phyloP scores from a whole-genome alignment of 148 eudicot species.

The Rhododendron mucronatum region DNA sequence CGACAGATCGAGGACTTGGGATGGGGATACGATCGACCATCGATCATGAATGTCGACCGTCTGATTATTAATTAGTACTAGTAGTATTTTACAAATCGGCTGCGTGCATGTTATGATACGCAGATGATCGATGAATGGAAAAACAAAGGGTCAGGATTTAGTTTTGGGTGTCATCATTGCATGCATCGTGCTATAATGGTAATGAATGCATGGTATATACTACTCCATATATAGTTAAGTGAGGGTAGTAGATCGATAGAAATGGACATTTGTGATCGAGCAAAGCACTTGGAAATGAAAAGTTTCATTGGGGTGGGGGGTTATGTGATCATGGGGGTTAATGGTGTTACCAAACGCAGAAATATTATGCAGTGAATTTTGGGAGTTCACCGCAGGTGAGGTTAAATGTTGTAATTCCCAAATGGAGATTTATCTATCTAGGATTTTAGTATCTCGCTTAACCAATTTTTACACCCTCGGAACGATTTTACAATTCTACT shows the following conservation, averaged over 20 bases:
- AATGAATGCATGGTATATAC: neutral
- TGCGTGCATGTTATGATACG: neutral
- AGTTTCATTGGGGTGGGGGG: neutral
- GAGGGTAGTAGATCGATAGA: too few relatives aligned
- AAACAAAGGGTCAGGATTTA: neutral
- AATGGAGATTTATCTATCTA: neutral
- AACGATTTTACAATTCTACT: neutral
- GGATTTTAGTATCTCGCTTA: neutral
- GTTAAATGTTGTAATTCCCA: constrained; percentile 1
- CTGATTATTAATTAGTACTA: too few relatives aligned
- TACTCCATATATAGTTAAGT: too few relatives aligned
- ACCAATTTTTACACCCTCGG: neutral
- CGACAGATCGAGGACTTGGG: too few relatives aligned
- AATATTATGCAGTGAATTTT: neutral
- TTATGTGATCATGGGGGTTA: neutral
- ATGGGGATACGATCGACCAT: too few relatives aligned
- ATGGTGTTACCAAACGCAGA: neutral
- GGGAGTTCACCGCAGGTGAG: neutral
- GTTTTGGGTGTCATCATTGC: neutral
- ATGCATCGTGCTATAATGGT: neutral
- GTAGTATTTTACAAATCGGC: too few relatives aligned
- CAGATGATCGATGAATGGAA: neutral
- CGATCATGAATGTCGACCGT: too few relatives aligned
- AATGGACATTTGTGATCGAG: neutral
- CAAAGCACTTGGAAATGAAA: neutral